These are phyloP conservation scores for Delphinella strobiligena DNA, from an alignment of 2,329 filamentous ascomycete genomes.

Conservation along the genomic window DNA sequence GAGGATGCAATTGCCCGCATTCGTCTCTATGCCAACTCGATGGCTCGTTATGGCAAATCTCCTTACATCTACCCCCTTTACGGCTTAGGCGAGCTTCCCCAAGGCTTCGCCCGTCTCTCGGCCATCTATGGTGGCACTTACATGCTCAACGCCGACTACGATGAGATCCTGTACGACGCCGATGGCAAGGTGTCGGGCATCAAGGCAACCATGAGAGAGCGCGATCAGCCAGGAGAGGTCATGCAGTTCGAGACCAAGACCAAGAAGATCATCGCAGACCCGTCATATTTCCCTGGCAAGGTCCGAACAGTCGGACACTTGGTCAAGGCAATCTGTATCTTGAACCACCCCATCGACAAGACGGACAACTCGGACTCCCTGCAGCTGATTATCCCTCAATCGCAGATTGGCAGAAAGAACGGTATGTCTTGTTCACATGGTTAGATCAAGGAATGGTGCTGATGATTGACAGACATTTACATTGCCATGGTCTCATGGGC, in stretches of 20 bases:
- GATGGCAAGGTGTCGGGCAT: slow-evolving; percentile 81
- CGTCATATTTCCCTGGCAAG: slow-evolving; percentile 90
- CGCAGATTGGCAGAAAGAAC: slow-evolving; percentile 91
- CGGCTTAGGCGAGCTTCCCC: slow-evolving; percentile 89
- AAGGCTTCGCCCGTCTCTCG: slow-evolving; percentile 92
- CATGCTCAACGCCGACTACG: slow-evolving; percentile 93
- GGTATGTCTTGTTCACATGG: slow-evolving; percentile 43
- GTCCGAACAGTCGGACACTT: slow-evolving; percentile 79
- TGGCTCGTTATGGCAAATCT: slow-evolving; percentile 94
- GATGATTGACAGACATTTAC: slow-evolving; percentile 63
- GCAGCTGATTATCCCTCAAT: slow-evolving; percentile 96
- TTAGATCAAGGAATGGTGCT: neutral
- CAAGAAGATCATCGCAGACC: slow-evolving; percentile 91
- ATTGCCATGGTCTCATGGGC: slow-evolving; percentile 89
- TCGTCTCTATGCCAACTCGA: slow-evolving; percentile 91
- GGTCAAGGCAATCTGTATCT: slow-evolving; percentile 90
- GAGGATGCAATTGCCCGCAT: slow-evolving; percentile 85
- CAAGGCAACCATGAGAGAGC: slow-evolving; percentile 90
- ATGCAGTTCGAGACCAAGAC: slow-evolving; percentile 96
- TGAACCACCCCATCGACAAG: slow-evolving; percentile 87
- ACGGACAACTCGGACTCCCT: slow-evolving; percentile 81
- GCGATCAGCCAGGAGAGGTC: slow-evolving; percentile 56
- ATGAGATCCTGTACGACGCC: slow-evolving; percentile 72
- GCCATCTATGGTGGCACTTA: slow-evolving; percentile 99
- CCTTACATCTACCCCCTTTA: slow-evolving; percentile 99